Evolutionary conservation across 495 filamentous ascomycete species (phyloP), one percentile per base, ranked within the genome.

Genomic region (Penicillium silybi): DNA sequence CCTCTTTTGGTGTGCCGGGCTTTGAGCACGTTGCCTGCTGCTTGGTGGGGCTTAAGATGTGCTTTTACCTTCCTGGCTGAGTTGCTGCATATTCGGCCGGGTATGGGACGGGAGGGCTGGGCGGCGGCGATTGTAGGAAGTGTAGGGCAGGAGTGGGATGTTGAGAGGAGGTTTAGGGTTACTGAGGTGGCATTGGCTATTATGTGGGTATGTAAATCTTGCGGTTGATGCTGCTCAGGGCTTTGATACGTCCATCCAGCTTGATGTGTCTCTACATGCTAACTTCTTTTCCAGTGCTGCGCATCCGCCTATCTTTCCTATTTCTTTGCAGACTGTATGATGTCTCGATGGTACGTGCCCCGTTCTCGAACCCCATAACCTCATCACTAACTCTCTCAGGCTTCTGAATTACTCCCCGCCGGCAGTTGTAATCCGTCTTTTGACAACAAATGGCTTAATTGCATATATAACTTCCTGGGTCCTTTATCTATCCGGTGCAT

Each of bases 271-370:
- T 39, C 9, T 38, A 13, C 17, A 13, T 20, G 41, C 56, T 57
- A 39, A 58, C 19, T 6, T 42, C 17, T 16, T 34, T 26, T 27
- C 9, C 47, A 92, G 89, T 91, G 89, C 75, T 80, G 76, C 65
- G 85, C 87, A 67, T 90, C 88, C 35, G 90, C 85, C 44, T 91
- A 91, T 69, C 80, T 93, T 64, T 89, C 87, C 49, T 93, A 91
- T 68, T 87, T 90, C 71, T 92, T 93, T 69, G 90, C 88, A 52
- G 89, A 95, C 71, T 90, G 88, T 69, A 84, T 93, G 63, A 95
- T 95, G 89, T 90, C 86, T 55, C 84, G 90, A 65, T 93, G 89
- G 89, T 88, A 54, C n/a, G 75, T 73, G 38, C 41, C 41, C 22
- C 40, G 37, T 18, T 44, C 32, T 26, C 19, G n/a, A 15, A 25